phyloP scores from a whole-genome alignment of 148 eudicot species.

The Talinum fruticosum region DNA sequence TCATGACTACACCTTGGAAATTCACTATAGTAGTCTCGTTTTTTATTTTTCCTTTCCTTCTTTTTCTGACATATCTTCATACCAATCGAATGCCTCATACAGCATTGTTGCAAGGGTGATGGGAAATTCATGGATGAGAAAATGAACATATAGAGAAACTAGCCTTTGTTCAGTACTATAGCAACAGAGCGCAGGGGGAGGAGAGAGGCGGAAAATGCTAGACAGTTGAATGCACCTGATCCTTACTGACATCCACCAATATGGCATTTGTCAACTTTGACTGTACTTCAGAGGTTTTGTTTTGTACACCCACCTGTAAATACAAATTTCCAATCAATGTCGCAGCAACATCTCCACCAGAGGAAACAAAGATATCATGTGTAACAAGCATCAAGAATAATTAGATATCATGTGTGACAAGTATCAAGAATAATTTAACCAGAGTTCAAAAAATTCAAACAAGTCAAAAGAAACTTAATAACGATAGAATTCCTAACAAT shows the following conservation, averaged over 20 bases:
- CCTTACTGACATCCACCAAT: constrained; percentile 74
- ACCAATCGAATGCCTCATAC: neutral
- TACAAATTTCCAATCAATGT: constrained; percentile 19
- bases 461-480: neutral
- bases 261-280: constrained; percentile 71
- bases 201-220: constrained; percentile 5
- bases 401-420: neutral
- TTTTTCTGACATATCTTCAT: neutral
- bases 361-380: neutral
- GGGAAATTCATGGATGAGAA: neutral
- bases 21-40: neutral
- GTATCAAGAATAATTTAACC: neutral
- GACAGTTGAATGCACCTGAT: constrained; percentile 52
- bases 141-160: neutral
- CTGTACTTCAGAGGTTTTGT: constrained; percentile 70
- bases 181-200: neutral
- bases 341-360: constrained; percentile 9
- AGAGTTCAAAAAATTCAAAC: neutral
- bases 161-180: neutral
- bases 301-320: constrained; percentile 89
- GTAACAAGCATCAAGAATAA: neutral
- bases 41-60: no score
- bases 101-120: neutral
- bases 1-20: no score
- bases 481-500: neutral